Conservation (phyloP, 192 early-diverging fungal genomes). For the Umbelopsis vinacea region DNA sequence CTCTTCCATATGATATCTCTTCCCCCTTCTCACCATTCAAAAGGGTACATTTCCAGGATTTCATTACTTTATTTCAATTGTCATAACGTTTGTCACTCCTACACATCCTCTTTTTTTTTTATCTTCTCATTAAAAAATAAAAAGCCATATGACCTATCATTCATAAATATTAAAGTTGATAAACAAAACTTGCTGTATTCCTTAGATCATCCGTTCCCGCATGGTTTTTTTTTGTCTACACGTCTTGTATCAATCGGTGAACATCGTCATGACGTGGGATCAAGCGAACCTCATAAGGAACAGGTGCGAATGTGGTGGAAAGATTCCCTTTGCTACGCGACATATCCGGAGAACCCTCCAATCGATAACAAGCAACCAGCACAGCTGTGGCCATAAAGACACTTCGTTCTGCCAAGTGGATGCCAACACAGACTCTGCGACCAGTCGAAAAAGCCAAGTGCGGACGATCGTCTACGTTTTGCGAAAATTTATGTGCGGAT, state of each 20-base stretch:
- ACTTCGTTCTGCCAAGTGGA: slow-evolving; percentile 43
- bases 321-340: slow-evolving; percentile 16
- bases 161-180: background rate
- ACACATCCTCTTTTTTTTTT: background rate
- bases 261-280: slow-evolving; percentile 28
- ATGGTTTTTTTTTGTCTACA: too few species aligned
- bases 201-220: background rate
- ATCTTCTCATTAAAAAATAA: background rate
- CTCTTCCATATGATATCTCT: slow-evolving; percentile 9
- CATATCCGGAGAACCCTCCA: slow-evolving; percentile 25
- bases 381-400: slow-evolving; percentile 28
- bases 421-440: slow-evolving; percentile 42
- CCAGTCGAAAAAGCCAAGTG: slow-evolving; percentile 43
- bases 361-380: slow-evolving; percentile 33
- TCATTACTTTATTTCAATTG: background rate
- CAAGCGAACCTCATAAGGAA: slow-evolving; percentile 32
- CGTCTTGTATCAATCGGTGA: background rate
- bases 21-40: background rate
- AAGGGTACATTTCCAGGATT: background rate
- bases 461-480: slow-evolving; percentile 28
- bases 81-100: background rate
- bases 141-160: background rate
- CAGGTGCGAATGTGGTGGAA: slow-evolving; percentile 29
- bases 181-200: too few species aligned
- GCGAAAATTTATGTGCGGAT: background rate